Evolutionary conservation across 2,329 filamentous ascomycete species (phyloP), one percentile per base, ranked within the genome.

Genomic region (Beauveria rudraprayagi): DNA sequence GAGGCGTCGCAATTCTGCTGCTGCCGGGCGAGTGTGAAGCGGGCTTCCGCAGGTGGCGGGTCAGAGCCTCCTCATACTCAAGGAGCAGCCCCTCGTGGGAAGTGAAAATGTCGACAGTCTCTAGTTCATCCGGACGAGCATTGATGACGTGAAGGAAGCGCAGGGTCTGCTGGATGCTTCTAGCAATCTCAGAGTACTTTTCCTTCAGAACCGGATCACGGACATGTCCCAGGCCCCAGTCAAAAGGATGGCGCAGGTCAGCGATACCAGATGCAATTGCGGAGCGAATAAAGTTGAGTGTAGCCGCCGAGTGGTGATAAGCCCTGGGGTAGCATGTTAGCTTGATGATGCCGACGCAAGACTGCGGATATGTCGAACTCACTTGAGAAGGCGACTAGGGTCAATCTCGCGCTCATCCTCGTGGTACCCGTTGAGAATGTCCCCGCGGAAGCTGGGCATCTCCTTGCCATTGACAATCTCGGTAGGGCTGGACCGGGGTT

Each of bases 61-160:
- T 97, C 48, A 99, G 79, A 56, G 85, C 84, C 75, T 97, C 87
- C 73, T 99, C 94, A 73, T 99, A 99, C 72, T 97, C 92, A 9
- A 99, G 84, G 1, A 97, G 83, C 22, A 99, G 83, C 4, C 92
- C 94, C 74, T 99, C 94, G 73, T 99, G 94, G 69, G 90, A 95
- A 22, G 93, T 97, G 81, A 88, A 99, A 54, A 99, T 83, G 70
- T 99, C 94, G 43, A 97, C 91, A 1, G 92, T 96, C 71, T 95
- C 88, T 37, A 97, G 82, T 70, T 92, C 88, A 55, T 89, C 86
- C 62, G 88, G 88, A 37, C 89, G 91, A 61, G 94, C 92, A 60
- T 94, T 94, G 64, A 97, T 89, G 11, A 92, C 96, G 68, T 86
- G 86, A 85, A 97, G 93, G 83, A 99, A 97, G 60, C 91, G 89